Evolutionary conservation across 2,329 filamentous ascomycete species (phyloP).

Genomic region (Botrytis byssoidea): DNA sequence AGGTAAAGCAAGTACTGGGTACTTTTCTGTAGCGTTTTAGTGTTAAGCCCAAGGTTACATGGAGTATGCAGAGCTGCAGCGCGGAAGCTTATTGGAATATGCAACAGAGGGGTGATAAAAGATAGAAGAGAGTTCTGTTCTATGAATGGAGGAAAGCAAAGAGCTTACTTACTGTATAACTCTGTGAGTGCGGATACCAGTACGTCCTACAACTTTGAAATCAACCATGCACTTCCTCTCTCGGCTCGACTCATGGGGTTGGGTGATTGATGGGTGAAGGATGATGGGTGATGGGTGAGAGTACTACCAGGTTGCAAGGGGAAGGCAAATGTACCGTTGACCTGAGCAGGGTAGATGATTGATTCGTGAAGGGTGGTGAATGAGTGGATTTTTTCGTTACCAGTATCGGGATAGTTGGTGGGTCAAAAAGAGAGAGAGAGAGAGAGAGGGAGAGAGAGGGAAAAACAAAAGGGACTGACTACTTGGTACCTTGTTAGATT

Average conservation of each 20-base stretch:
- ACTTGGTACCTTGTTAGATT: background rate
- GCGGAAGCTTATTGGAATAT: background rate
- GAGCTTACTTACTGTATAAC: background rate
- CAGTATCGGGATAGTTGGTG: background rate
- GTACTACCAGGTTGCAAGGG: slow-evolving; percentile 6
- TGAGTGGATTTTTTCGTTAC: background rate
- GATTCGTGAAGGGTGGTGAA: slow-evolving; percentile 1
- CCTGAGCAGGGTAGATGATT: background rate
- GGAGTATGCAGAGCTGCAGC: background rate
- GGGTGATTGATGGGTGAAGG: background rate
- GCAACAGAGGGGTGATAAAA: background rate
- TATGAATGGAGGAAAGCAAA: background rate
- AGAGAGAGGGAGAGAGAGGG: background rate
- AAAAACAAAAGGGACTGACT: background rate
- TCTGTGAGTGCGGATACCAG: background rate
- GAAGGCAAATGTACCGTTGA: background rate
- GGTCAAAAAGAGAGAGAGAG: background rate
- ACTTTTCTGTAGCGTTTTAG: slow-evolving; percentile 5
- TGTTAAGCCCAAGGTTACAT: slow-evolving; percentile 1
- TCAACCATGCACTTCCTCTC: slow-evolving; percentile 2
- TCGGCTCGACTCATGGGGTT: slow-evolving; percentile 12
- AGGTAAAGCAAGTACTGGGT: background rate
- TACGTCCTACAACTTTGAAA: background rate
- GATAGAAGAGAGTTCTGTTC: background rate
- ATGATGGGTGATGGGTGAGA: background rate